These are phyloP conservation scores for Dothidotthia symphoricarpi DNA, from an alignment of 2,329 filamentous ascomycete species.

Conservation along the genomic window DNA sequence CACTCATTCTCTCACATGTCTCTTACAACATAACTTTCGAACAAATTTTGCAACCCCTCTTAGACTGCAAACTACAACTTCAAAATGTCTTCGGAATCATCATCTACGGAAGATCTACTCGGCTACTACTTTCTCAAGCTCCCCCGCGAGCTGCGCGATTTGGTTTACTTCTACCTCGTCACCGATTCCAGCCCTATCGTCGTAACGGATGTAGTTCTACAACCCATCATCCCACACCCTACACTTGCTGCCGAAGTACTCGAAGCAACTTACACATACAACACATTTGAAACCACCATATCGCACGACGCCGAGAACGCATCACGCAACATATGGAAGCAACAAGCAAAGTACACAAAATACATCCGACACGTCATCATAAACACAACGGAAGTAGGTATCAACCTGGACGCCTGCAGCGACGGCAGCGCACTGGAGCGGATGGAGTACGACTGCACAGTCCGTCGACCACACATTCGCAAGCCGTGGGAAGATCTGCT, in stretches of 20 bases:
- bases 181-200: conserved; percentile 1
- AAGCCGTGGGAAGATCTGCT: conserved; percentile 11
- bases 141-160: conserved; percentile 20
- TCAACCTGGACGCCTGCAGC: not conserved
- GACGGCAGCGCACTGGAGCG: not conserved
- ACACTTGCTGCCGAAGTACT: conserved; percentile 9
- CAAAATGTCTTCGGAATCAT: too few relatives aligned
- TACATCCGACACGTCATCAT: conserved; percentile 14
- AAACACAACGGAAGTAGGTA: conserved; percentile 3
- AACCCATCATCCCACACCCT: conserved; percentile 1
- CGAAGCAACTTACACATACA: conserved; percentile 13
- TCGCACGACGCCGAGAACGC: not conserved
- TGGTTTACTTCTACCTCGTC: conserved; percentile 15
- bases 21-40: too few relatives aligned
- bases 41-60: too few relatives aligned
- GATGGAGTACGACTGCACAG: not conserved
- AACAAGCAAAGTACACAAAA: not conserved
- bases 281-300: conserved; percentile 7
- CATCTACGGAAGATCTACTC: too few relatives aligned
- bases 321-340: not conserved
- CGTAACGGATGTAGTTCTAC: conserved; percentile 1
- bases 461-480: not conserved
- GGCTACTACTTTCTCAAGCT: conserved; percentile 7
- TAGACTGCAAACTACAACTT: too few relatives aligned
- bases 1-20: too few relatives aligned